Conservation (phyloP, 2,329 filamentous ascomycete genomes). For the Diaporthe sp. region DNA sequence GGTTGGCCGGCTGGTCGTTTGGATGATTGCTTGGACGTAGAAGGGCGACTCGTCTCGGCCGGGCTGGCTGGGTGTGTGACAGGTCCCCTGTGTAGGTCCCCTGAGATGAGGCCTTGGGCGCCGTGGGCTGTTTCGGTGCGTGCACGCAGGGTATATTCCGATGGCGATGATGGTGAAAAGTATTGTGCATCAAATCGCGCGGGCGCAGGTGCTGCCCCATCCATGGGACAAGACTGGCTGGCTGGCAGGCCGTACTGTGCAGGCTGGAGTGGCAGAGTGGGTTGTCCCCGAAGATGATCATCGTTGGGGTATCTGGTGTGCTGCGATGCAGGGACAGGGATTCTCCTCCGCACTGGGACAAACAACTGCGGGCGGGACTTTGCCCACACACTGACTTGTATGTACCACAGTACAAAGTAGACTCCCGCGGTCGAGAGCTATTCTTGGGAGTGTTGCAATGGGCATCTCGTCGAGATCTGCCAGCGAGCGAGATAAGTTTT, state of each 20-base stretch:
- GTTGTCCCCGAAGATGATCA: constrained; percentile 18
- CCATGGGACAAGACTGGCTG: neutral
- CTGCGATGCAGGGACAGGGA: constrained; percentile 13
- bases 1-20: constrained; percentile 2
- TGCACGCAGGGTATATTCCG: neutral
- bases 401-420: no score
- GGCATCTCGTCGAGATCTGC: constrained; percentile 12
- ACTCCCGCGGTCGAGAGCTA: no score
- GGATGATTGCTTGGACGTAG: neutral
- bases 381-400: neutral
- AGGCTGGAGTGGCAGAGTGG: no score
- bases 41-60: neutral
- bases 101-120: neutral
- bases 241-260: no score
- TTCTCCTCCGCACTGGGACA: constrained; percentile 9
- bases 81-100: neutral
- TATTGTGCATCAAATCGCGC: neutral
- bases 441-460: constrained; percentile 10
- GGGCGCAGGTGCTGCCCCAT: neutral
- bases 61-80: neutral
- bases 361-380: neutral
- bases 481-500: constrained; percentile 19
- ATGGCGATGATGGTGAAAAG: neutral
- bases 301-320: constrained; percentile 6
- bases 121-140: neutral